Percentiles rank a stretch among this genome's conserved stretches.
phyloP scores from a whole-genome alignment of 2,329 filamentous ascomycete species.

The Arthrinium puccinioides region DNA sequence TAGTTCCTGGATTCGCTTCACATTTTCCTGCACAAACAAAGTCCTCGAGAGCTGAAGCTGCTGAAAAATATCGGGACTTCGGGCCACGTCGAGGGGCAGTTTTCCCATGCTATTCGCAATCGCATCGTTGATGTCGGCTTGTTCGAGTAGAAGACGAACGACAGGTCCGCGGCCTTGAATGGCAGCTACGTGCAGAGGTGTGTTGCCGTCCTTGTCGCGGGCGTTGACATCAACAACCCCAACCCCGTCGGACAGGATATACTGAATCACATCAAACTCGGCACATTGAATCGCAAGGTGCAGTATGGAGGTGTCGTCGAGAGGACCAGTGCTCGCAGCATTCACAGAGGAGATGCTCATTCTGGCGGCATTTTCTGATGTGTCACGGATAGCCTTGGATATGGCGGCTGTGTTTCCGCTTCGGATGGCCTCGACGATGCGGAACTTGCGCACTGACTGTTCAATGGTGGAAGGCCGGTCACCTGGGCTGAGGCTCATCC shows the following conservation, averaged over 20 bases:
- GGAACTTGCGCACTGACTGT: slow-evolving; percentile 89
- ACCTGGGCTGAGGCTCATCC: neutral
- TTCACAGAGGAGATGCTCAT: slow-evolving; percentile 50
- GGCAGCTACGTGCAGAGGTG: slow-evolving; percentile 82
- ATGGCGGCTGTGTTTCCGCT: slow-evolving; percentile 89
- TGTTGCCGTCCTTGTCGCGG: slow-evolving; percentile 89
- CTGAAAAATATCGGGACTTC: slow-evolving; percentile 93
- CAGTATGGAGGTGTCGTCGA: slow-evolving; percentile 83
- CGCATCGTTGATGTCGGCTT: slow-evolving; percentile 80
- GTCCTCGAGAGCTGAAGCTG: slow-evolving; percentile 85
- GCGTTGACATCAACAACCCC: slow-evolving; percentile 74
- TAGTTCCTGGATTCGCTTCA: slow-evolving; percentile 75
- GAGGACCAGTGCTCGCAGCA: slow-evolving; percentile 30
- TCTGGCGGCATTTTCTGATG: slow-evolving; percentile 42
- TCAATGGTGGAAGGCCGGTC: slow-evolving; percentile 44
- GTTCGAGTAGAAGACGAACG: slow-evolving; percentile 77
- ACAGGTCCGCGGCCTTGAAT: slow-evolving; percentile 72
- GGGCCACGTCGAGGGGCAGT: slow-evolving; percentile 78
- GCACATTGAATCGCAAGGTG: slow-evolving; percentile 95
- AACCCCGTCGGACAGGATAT: slow-evolving; percentile 72
- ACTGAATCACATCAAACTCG: slow-evolving; percentile 86
- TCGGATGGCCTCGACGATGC: slow-evolving; percentile 85
- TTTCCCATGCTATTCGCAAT: slow-evolving; percentile 79
- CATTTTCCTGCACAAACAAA: slow-evolving; percentile 80
- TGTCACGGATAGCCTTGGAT: slow-evolving; percentile 73